A percentile compares a stretch with the other conserved stretches of the same genome.
Evolutionary conservation across 179 eudicot genomes (phyloP).

Genomic region (Beta lomatogona): DNA sequence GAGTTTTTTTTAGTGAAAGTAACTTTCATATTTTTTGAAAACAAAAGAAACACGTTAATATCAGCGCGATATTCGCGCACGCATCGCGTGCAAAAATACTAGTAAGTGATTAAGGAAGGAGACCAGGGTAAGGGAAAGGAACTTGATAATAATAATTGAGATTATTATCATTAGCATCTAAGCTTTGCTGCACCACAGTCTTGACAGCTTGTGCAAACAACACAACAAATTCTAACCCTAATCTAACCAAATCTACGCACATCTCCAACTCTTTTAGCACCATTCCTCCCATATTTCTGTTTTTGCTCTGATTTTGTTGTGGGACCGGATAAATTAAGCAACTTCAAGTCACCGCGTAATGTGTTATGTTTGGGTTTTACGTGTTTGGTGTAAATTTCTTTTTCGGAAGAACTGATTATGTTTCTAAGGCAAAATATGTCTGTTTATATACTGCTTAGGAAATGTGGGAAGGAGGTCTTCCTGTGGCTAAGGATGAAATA

Average conservation of each 20-base stretch:
- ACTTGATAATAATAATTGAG: constrained; percentile 28
- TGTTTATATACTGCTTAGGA: background rate
- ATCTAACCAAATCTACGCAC: constrained; percentile 27
- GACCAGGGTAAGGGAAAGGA: constrained; percentile 36
- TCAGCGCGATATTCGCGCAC: too few species aligned
- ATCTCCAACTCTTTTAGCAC: constrained; percentile 28
- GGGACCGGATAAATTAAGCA: background rate
- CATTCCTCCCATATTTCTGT: constrained; percentile 1
- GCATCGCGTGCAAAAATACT: too few species aligned
- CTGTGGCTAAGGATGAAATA: constrained; percentile 14
- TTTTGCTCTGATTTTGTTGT: background rate
- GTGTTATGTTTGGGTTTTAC: too few species aligned
- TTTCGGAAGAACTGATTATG: background rate
- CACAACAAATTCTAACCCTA: constrained; percentile 23
- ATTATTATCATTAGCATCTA: background rate
- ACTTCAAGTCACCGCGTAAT: constrained; percentile 7
- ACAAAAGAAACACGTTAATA: too few species aligned
- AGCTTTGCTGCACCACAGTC: constrained; percentile 18
- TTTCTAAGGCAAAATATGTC: background rate
- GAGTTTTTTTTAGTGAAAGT: too few species aligned
- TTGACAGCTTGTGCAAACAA: constrained; percentile 30
- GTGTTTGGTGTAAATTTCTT: background rate
- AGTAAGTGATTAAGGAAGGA: constrained; percentile 18
- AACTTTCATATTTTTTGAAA: too few species aligned
- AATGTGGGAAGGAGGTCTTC: background rate